Percentiles rank a stretch among this genome's conserved stretches.
phyloP scores from a whole-genome alignment of 2,329 filamentous ascomycete genomes.

The Tolypocladium nubicola region DNA sequence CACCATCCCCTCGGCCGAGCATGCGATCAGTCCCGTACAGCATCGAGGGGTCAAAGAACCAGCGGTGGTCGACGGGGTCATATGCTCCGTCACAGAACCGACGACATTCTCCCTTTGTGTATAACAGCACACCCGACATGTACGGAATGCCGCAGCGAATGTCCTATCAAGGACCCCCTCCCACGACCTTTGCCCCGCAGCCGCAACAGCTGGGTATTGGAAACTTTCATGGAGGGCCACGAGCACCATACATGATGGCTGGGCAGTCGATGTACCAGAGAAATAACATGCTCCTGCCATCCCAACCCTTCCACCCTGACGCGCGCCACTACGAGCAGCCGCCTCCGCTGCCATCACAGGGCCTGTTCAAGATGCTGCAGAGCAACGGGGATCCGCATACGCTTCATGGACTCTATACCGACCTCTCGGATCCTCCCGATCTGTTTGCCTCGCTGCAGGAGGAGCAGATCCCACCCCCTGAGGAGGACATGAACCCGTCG shows the following conservation, averaged over 20 bases:
- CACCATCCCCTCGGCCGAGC: constrained; percentile 58
- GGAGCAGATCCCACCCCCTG: constrained; percentile 62
- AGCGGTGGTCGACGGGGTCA: constrained; percentile 71
- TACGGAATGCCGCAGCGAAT: constrained; percentile 48
- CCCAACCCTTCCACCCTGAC: constrained; percentile 37
- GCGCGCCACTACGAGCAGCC: constrained; percentile 46
- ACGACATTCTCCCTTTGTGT: constrained; percentile 50
- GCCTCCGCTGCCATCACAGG: constrained; percentile 56
- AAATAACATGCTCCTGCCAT: constrained; percentile 48
- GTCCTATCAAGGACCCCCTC: constrained; percentile 27
- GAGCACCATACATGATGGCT: constrained; percentile 44
- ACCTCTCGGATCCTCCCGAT: constrained; percentile 66
- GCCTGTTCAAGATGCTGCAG: constrained; percentile 62
- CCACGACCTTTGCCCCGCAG: constrained; percentile 26
- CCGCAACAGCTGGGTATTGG: constrained; percentile 42
- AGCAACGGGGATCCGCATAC: constrained; percentile 62
- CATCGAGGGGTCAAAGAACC: constrained; percentile 54
- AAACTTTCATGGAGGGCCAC: constrained; percentile 44
- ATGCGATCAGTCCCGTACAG: constrained; percentile 62
- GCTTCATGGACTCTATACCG: constrained; percentile 59
- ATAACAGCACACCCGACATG: constrained; percentile 49
- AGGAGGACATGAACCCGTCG: constrained; percentile 70
- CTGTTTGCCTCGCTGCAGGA: constrained; percentile 66
- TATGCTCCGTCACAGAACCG: constrained; percentile 48
- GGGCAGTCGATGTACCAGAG: constrained; percentile 39